These are phyloP conservation scores for Eutrema japonicum DNA, from an alignment of 345 rosid species.

Conservation along the genomic window DNA sequence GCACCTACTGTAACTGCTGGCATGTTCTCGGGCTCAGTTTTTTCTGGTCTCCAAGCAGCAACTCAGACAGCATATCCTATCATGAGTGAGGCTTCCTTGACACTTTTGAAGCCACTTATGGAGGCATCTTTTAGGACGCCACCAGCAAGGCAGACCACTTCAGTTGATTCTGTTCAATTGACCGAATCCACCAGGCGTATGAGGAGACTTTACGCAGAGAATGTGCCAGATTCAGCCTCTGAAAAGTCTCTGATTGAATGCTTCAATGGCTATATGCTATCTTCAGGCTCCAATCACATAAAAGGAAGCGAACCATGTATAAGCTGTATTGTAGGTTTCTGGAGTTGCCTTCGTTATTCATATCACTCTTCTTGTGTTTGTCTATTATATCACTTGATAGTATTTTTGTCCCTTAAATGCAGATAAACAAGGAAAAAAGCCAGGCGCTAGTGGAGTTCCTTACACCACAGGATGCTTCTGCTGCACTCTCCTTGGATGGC, in stretches of 20 bases:
- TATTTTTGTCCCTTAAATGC: conserved; percentile 41
- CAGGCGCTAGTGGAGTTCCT: conserved; percentile 95
- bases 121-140: conserved; percentile 48
- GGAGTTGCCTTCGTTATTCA: conserved; percentile 25
- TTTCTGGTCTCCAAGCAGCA: conserved; percentile 51
- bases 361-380: conserved; percentile 36
- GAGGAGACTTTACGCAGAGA: conserved; percentile 91
- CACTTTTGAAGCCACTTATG: conserved; percentile 49
- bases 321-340: conserved; percentile 82
- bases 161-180: conserved; percentile 75
- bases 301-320: conserved; percentile 83
- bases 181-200: conserved; percentile 83
- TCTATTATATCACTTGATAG: conserved; percentile 22
- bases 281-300: conserved; percentile 66
- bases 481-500: conserved; percentile 88
- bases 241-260: conserved; percentile 75
- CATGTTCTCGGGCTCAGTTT: conserved; percentile 44
- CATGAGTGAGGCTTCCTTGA: conserved; percentile 50
- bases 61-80: conserved; percentile 50
- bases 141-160: conserved; percentile 46
- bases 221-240: conserved; percentile 76
- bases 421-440: conserved; percentile 80
- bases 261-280: conserved; percentile 67
- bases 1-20: conserved; percentile 51
- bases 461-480: conserved; percentile 92